Percentiles rank a stretch among this genome's conserved stretches.
phyloP scores from a whole-genome alignment of 805 yeast species.

The Candida sithepensis region DNA sequence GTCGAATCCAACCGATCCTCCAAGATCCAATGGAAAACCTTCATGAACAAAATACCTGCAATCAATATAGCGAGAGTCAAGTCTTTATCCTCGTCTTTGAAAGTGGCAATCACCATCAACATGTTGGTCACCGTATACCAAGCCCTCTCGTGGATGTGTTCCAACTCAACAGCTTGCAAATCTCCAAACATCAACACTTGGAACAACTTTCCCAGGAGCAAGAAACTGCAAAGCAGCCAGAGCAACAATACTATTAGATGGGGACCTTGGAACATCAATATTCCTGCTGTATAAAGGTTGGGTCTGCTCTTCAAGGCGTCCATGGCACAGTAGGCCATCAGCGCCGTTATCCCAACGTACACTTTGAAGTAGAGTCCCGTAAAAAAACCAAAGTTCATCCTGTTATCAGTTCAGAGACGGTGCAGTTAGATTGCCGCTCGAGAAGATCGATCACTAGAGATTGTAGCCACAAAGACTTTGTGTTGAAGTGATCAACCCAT shows the following conservation, averaged over 20 bases:
- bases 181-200: slow-evolving; percentile 67
- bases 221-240: slow-evolving; percentile 36
- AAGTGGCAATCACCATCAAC: slow-evolving; percentile 53
- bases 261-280: slow-evolving; percentile 49
- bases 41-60: slow-evolving; percentile 45
- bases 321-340: slow-evolving; percentile 33
- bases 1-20: slow-evolving; percentile 44
- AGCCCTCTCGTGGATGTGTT: slow-evolving; percentile 64
- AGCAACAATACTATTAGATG: slow-evolving; percentile 39
- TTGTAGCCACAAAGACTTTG: too few relatives aligned
- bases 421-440: too few relatives aligned
- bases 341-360: slow-evolving; percentile 31
- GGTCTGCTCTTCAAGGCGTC: slow-evolving; percentile 42
- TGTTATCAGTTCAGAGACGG: not conserved
- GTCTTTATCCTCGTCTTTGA: slow-evolving; percentile 41
- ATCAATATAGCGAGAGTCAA: slow-evolving; percentile 37
- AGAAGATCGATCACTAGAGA: too few relatives aligned
- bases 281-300: slow-evolving; percentile 45
- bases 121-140: slow-evolving; percentile 64
- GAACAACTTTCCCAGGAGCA: slow-evolving; percentile 42
- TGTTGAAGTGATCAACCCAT: too few relatives aligned
- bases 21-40: slow-evolving; percentile 75
- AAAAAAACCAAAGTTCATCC: slow-evolving; percentile 5
- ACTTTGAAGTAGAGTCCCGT: slow-evolving; percentile 15
- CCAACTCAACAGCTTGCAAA: slow-evolving; percentile 68